These are phyloP conservation scores for Blastocrithidia nonstop DNA, from an alignment of 208 protist species.

Conservation along the genomic window DNA sequence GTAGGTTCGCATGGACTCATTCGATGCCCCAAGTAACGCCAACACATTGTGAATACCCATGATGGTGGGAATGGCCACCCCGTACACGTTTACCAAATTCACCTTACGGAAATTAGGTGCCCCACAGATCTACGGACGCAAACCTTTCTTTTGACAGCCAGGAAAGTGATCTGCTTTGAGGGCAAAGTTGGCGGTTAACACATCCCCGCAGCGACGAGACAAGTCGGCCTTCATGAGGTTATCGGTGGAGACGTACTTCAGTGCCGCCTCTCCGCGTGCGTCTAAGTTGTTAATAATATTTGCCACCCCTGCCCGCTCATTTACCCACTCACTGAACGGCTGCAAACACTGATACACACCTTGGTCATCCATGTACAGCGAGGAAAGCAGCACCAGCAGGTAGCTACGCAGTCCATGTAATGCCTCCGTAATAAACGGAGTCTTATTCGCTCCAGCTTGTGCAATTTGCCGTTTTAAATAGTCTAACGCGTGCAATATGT, in stretches of 20 bases:
- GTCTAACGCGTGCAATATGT: constrained; percentile 64
- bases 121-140: constrained; percentile 63
- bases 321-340: constrained; percentile 62
- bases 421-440: constrained; percentile 32
- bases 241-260: constrained; percentile 48
- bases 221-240: constrained; percentile 66
- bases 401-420: constrained; percentile 54
- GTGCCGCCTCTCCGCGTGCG: constrained; percentile 30
- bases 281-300: constrained; percentile 70
- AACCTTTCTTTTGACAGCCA: constrained; percentile 76
- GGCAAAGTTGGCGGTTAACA: constrained; percentile 76
- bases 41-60: constrained; percentile 77
- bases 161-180: constrained; percentile 85
- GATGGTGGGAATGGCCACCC: constrained; percentile 71
- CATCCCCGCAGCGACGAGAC: constrained; percentile 50
- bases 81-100: constrained; percentile 66
- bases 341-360: constrained; percentile 8
- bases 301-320: constrained; percentile 35
- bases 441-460: constrained; percentile 26
- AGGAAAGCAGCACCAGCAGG: constrained; percentile 62
- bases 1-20: constrained; percentile 47
- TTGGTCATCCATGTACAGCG: constrained; percentile 63
- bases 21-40: constrained; percentile 64
- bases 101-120: constrained; percentile 83
- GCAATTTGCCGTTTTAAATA: constrained; percentile 39